Conservation (phyloP, 805 yeast species). For the Teunomyces gatunensis region DNA sequence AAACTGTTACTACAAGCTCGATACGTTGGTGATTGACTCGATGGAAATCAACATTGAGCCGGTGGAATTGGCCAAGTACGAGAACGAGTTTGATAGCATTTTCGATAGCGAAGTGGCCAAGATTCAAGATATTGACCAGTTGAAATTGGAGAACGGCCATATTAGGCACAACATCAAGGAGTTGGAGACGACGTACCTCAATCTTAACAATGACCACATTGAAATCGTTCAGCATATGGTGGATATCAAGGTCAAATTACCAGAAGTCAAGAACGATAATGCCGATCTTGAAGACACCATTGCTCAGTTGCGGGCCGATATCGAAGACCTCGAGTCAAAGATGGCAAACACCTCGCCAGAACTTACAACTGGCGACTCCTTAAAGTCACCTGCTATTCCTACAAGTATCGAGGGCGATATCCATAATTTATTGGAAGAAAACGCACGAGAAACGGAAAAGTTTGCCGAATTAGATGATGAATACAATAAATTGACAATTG, state of each 20-base stretch:
- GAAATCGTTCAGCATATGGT: conserved; percentile 87
- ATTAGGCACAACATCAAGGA: conserved; percentile 70
- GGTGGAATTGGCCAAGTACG: conserved; percentile 64
- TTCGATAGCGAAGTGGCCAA: conserved; percentile 64
- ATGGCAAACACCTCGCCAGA: conserved; percentile 13
- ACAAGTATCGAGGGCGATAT: conserved; percentile 35
- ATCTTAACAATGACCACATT: conserved; percentile 78
- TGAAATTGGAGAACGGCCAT: conserved; percentile 66
- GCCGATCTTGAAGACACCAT: conserved; percentile 53
- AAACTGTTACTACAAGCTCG: conserved; percentile 54
- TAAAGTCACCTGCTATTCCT: conserved; percentile 18
- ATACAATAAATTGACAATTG: conserved; percentile 21
- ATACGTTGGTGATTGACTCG: conserved; percentile 76
- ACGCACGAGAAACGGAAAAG: conserved; percentile 39
- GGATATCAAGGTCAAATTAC: conserved; percentile 69
- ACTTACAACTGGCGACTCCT: conserved; percentile 6
- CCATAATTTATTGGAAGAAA: conserved; percentile 31
- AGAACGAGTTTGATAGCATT: conserved; percentile 72
- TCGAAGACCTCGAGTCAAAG: conserved; percentile 44
- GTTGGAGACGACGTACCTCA: conserved; percentile 65
- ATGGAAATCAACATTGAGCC: conserved; percentile 73
- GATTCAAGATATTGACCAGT: conserved; percentile 55
- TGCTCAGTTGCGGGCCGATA: conserved; percentile 22
- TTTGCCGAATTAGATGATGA: conserved; percentile 40
- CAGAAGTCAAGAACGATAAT: conserved; percentile 74